Evolutionary conservation across 192 early-diverging fungal species (phyloP).

Genomic region (Backusella tuberculispora): DNA sequence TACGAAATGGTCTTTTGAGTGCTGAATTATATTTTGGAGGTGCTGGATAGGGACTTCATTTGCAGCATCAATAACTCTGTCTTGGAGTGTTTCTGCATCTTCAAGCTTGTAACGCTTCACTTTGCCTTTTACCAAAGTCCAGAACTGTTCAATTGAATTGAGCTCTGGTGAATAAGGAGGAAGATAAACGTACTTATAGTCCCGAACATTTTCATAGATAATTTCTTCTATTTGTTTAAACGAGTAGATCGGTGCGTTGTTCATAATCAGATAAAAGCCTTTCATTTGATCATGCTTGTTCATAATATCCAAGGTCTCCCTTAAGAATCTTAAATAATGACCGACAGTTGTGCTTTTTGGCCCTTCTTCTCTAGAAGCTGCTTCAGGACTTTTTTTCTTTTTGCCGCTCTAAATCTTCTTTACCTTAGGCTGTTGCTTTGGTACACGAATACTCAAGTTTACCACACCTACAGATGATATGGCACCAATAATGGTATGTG

Average conservation of each 20-base stretch:
- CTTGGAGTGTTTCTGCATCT: background rate
- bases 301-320: background rate
- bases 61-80: background rate
- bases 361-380: background rate
- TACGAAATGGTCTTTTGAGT: background rate
- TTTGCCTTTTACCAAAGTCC: background rate
- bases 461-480: background rate
- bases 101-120: background rate
- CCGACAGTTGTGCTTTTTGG: background rate
- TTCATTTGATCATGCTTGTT: background rate
- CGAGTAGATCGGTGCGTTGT: background rate
- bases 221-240: background rate
- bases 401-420: conserved; percentile 9
- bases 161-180: background rate
- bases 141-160: background rate
- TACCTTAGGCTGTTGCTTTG: background rate
- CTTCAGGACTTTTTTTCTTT: background rate
- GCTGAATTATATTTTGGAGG: background rate
- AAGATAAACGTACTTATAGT: background rate
- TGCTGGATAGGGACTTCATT: background rate
- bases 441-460: conserved; percentile 20
- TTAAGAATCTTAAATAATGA: conserved; percentile 4
- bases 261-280: background rate
- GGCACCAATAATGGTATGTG: conserved; percentile 13
- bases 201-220: background rate